A percentile compares a stretch with the other conserved stretches of the same genome.
phyloP scores from a whole-genome alignment of 1,284 basidiomycete genomes.

The Fomitopsis schrenkii region DNA sequence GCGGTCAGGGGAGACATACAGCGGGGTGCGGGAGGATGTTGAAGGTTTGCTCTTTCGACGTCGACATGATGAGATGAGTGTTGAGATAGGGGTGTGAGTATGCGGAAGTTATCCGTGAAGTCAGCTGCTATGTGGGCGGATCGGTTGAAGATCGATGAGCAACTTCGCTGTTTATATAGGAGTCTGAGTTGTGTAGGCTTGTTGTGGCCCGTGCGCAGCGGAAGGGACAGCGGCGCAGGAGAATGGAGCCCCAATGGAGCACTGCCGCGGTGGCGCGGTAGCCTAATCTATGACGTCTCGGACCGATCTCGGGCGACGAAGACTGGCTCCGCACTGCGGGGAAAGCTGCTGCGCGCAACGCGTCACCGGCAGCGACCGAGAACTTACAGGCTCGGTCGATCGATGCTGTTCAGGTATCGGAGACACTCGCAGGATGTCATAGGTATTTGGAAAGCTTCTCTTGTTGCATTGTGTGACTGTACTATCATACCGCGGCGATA shows the following conservation, averaged over 20 bases:
- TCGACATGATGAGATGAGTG: not conserved
- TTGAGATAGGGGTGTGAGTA: not conserved
- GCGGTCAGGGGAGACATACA: conserved; percentile 26
- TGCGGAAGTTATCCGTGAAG: not conserved
- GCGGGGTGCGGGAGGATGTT: conserved; percentile 50
- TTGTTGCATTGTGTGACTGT: conserved; percentile 3
- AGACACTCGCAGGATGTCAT: not conserved
- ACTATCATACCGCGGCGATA: conserved; percentile 5
- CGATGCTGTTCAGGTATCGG: not conserved
- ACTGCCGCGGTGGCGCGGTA: not conserved
- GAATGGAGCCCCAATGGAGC: not conserved
- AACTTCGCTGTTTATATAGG: not conserved
- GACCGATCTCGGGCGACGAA: not conserved
- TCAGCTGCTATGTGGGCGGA: not conserved
- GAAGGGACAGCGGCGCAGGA: conserved; percentile 2
- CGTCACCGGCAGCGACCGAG: too few species aligned
- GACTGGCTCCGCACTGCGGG: not conserved
- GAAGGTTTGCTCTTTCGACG: conserved; percentile 28
- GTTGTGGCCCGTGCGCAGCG: not conserved
- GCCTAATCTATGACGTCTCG: conserved; percentile 3
- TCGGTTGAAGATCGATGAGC: not conserved
- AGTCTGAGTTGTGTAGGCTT: not conserved
- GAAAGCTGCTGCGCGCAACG: not conserved
- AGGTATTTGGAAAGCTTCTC: not conserved
- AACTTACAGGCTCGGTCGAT: not conserved